A percentile compares a stretch with the other conserved stretches of the same genome.
Conservation (phyloP, 2,329 filamentous ascomycete species). For the Colletotrichum somersetense region DNA sequence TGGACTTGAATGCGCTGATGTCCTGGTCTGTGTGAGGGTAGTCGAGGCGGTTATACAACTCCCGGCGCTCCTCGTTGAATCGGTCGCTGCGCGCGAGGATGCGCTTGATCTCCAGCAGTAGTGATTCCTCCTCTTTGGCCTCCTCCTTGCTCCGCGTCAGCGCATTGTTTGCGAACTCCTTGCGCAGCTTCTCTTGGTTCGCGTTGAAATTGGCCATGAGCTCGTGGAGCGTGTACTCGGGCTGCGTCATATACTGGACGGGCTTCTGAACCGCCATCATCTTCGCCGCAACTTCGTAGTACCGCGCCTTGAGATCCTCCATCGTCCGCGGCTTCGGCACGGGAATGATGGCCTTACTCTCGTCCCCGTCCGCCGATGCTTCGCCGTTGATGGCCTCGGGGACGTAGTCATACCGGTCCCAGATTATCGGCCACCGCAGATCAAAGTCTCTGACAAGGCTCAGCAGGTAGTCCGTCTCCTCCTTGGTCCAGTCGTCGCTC, state of each 20-base stretch:
- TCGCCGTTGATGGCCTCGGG: constrained; percentile 61
- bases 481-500: constrained; percentile 85
- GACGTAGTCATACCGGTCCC: constrained; percentile 88
- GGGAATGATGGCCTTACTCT: constrained; percentile 66
- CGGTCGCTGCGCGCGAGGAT: constrained; percentile 89
- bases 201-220: constrained; percentile 90
- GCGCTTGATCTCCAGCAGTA: constrained; percentile 90
- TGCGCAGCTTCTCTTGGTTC: constrained; percentile 81
- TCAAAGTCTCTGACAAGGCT: constrained; percentile 81
- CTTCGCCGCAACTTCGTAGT: constrained; percentile 87
- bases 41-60: constrained; percentile 88
- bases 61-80: constrained; percentile 88
- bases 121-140: constrained; percentile 89
- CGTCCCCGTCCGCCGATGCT: constrained; percentile 59
- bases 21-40: constrained; percentile 79
- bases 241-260: constrained; percentile 85
- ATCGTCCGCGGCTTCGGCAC: constrained; percentile 73
- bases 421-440: constrained; percentile 90
- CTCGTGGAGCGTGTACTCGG: constrained; percentile 86
- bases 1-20: constrained; percentile 83
- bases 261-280: constrained; percentile 86
- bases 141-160: constrained; percentile 87
- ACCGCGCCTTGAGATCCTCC: constrained; percentile 92
- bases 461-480: constrained; percentile 94
- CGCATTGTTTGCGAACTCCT: constrained; percentile 85